Percentiles rank a stretch among this genome's conserved stretches.
phyloP scores from a whole-genome alignment of 129 eudicot species.

The Flaveria trinervia region DNA sequence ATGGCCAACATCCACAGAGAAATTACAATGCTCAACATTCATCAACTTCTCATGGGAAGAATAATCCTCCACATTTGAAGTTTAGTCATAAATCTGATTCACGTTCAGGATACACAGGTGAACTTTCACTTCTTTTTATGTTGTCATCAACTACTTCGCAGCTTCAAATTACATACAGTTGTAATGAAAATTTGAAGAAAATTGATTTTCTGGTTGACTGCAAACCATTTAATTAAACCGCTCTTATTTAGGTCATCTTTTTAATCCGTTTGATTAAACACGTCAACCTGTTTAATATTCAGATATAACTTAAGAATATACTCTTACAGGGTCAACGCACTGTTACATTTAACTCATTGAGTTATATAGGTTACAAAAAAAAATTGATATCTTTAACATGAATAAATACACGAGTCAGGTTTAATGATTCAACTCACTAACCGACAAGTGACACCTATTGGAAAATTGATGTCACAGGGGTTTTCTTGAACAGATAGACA shows the following conservation, averaged over 20 bases:
- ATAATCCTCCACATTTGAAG: constrained; percentile 17
- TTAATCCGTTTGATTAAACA: background rate
- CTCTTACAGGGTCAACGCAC: background rate
- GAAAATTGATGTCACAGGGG: background rate
- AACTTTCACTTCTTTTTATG: background rate
- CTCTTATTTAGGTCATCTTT: no score
- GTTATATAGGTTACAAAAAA: no score
- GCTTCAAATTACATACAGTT: background rate
- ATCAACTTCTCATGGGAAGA: constrained; percentile 21
- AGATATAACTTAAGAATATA: no score
- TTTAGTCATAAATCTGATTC: constrained; percentile 13
- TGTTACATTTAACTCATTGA: background rate
- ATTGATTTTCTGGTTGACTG: background rate
- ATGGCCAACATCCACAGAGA: constrained; percentile 21
- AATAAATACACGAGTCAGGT: background rate
- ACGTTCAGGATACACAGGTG: constrained; percentile 23
- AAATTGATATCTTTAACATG: background rate
- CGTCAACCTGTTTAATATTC: no score
- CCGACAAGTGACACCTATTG: background rate
- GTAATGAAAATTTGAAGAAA: background rate
- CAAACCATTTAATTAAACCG: no score
- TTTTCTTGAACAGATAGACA: background rate
- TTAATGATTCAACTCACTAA: background rate
- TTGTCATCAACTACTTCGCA: background rate
- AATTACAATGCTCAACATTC: background rate